Evolutionary conservation across 208 protist species (phyloP), one percentile per base, ranked within the genome.

Genomic region (Trypanosoma congolense): DNA sequence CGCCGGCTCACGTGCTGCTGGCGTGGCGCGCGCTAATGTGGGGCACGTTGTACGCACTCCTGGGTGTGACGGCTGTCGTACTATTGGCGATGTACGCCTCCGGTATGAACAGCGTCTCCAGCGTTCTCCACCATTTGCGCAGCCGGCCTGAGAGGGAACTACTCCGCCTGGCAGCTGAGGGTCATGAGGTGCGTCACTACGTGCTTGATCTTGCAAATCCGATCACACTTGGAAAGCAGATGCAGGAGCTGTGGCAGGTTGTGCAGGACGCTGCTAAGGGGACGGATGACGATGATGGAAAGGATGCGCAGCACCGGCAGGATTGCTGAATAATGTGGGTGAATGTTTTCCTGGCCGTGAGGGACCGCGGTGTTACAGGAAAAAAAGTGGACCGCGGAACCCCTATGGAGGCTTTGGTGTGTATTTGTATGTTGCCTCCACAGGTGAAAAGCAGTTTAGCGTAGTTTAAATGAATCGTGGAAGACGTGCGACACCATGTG

Each of bases 1-100:
- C 46, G n/a, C 58, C 65, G 3, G 56, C 81, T 22, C 79, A 90
- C 60, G 43, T 90, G 8, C 54, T 81, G 25, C 60, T 93, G 0
- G 86, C 86, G 3, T 93, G 83, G 56, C 61, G 56, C 2, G 81
- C 86, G 2, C 69, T 93, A 25, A 26, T 80, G 21, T 89, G 73
- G 75, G 86, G 86, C 3, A 82, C 86, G 10, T 8, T 76, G 26
- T 90, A 82, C 41, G 82, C 86, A 1, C 6, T 89, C 0, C 12
- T 79, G 28, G 83, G 83, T 0, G 73, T 88, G 16, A 10, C 30
- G 0, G 40, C 50, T 9, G 73, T 70, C 0, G 73, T 86, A 21
- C 40, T 26, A 4, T 16, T 69, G 14, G 70, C 65, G 42, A 87
- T 93, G 80, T 77, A 71, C 43, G 21, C 43, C 2, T 87, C 76